These are phyloP conservation scores for Rhodotorula kratochvilovae DNA, from an alignment of 768 basidiomycete genomes.

Conservation along the genomic window DNA sequence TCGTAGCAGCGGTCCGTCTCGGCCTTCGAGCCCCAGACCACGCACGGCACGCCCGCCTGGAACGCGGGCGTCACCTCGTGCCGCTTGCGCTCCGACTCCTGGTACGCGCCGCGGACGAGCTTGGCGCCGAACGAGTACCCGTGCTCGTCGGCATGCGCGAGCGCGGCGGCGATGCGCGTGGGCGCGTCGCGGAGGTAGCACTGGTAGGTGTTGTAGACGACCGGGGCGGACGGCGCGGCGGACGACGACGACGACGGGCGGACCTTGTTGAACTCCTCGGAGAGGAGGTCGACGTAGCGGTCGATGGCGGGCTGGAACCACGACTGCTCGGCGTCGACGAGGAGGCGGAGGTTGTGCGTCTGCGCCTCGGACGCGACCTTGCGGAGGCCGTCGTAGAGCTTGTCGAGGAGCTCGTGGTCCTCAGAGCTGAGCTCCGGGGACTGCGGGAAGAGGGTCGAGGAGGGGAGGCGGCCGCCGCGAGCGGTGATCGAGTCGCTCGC, in stretches of 20 bases:
- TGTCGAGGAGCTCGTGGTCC: constrained; percentile 37
- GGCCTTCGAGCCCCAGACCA: constrained; percentile 43
- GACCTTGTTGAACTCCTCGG: constrained; percentile 42
- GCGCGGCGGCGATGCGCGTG: constrained; percentile 29
- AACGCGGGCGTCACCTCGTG: constrained; percentile 1
- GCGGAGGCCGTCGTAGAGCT: constrained; percentile 38
- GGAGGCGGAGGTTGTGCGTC: constrained; percentile 38
- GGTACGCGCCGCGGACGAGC: constrained; percentile 45
- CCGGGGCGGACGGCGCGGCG: constrained; percentile 4
- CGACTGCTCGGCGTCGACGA: constrained; percentile 45
- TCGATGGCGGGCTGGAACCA: constrained; percentile 45
- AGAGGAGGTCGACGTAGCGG: constrained; percentile 39
- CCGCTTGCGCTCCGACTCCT: constrained; percentile 37
- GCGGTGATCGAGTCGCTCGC: constrained; percentile 1
- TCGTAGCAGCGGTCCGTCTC: constrained; percentile 44
- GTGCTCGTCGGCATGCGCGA: constrained; percentile 38
- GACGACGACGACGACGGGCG: constrained; percentile 1
- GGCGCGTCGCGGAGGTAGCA: constrained; percentile 37
- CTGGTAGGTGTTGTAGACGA: constrained; percentile 40
- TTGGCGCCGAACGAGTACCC: constrained; percentile 44
- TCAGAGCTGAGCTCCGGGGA: constrained; percentile 30
- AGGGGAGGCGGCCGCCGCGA: constrained; percentile 14
- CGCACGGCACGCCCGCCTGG: constrained; percentile 19
- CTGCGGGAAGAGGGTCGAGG: constrained; percentile 21
- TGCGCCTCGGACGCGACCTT: constrained; percentile 35